Evolutionary conservation across 208 protist species (phyloP).

Genomic region (Leishmania turanica): DNA sequence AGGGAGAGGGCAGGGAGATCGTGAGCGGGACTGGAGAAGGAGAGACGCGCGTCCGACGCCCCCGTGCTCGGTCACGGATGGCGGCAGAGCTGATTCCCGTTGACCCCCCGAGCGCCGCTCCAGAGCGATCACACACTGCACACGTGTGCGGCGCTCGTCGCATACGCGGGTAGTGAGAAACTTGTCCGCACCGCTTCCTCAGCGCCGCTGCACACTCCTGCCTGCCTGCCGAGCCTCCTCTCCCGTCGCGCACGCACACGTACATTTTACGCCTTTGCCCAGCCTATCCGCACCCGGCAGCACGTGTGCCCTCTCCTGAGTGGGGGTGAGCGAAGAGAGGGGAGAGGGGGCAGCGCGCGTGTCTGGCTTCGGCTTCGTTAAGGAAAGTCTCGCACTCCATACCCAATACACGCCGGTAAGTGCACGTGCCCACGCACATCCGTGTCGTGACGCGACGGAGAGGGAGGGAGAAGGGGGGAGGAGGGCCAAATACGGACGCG

Average conservation of each 20-base stretch:
- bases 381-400: neutral
- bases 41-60: neutral
- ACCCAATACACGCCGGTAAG: neutral
- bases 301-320: neutral
- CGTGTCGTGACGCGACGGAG: neutral
- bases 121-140: neutral
- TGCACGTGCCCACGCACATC: neutral
- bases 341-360: neutral
- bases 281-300: neutral
- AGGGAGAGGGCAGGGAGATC: neutral
- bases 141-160: neutral
- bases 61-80: neutral
- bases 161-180: neutral
- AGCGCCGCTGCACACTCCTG: neutral
- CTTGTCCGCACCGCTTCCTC: neutral
- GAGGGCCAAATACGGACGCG: neutral
- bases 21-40: neutral
- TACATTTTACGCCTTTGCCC: neutral
- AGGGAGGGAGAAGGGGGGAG: neutral
- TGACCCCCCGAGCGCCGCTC: neutral
- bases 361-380: neutral
- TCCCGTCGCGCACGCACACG: neutral
- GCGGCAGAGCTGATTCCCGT: neutral
- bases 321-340: neutral
- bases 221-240: neutral